phyloP scores from a whole-genome alignment of 192 early-diverging fungal species.

The Podila verticillata region DNA sequence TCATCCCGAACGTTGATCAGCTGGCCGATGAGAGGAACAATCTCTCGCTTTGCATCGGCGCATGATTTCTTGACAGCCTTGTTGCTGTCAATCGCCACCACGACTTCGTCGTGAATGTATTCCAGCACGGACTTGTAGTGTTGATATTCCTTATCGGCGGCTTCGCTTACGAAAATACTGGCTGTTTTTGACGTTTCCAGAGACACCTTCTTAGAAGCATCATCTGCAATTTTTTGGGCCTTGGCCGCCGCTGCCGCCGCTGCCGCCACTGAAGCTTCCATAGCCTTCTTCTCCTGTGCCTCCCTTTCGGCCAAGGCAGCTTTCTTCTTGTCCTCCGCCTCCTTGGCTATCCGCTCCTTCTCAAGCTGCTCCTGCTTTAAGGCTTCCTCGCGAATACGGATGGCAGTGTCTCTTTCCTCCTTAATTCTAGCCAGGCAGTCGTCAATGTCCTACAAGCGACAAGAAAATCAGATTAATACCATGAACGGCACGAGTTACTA shows the following conservation, averaged over 20 bases:
- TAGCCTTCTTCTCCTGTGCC: slow-evolving; percentile 22
- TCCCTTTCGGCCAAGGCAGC: slow-evolving; percentile 18
- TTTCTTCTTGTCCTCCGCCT: slow-evolving; percentile 28
- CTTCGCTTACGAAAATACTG: slow-evolving; percentile 11
- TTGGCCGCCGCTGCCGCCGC: slow-evolving; percentile 28
- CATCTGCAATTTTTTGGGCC: slow-evolving; percentile 25
- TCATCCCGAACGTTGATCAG: slow-evolving; percentile 49
- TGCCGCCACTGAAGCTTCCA: slow-evolving; percentile 9
- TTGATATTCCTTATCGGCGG: slow-evolving; percentile 38
- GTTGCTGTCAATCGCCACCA: slow-evolving; percentile 46
- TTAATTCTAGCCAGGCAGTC: slow-evolving; percentile 16
- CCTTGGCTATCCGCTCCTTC: slow-evolving; percentile 36
- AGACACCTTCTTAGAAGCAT: slow-evolving; percentile 10
- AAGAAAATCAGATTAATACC: neutral
- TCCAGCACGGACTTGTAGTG: slow-evolving; percentile 38
- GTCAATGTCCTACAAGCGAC: slow-evolving; percentile 15
- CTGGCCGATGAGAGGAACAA: slow-evolving; percentile 58
- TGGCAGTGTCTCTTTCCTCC: slow-evolving; percentile 33
- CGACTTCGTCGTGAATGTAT: slow-evolving; percentile 49
- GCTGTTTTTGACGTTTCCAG: neutral
- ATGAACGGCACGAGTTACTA: neutral
- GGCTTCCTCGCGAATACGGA: slow-evolving; percentile 27
- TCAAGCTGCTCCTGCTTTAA: slow-evolving; percentile 8
- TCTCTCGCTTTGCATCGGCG: slow-evolving; percentile 25
- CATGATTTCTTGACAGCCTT: slow-evolving; percentile 29